phyloP scores from a whole-genome alignment of 108 stramenopile species.

The Conticribra guillardii region DNA sequence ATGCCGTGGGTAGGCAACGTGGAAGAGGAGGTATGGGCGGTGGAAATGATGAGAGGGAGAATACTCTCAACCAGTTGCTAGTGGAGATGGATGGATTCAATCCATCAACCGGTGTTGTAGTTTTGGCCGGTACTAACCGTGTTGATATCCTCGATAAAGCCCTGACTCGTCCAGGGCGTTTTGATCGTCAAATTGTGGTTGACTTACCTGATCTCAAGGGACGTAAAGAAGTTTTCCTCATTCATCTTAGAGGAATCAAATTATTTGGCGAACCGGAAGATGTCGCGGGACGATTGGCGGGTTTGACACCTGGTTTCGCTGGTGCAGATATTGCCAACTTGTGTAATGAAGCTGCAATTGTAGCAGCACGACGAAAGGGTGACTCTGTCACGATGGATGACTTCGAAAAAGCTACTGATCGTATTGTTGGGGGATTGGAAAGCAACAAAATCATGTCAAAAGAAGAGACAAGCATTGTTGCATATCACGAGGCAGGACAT shows the following conservation, averaged over 20 bases:
- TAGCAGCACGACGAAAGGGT: constrained; percentile 90
- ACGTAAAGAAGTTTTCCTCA: constrained; percentile 91
- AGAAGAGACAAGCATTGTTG: constrained; percentile 91
- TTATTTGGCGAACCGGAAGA: constrained; percentile 72
- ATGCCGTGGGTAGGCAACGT: constrained; percentile 96
- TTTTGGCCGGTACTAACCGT: constrained; percentile 96
- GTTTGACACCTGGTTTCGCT: constrained; percentile 92
- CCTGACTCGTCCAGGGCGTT: constrained; percentile 90
- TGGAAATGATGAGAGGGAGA: constrained; percentile 96
- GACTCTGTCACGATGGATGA: constrained; percentile 85
- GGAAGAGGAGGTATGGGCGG: constrained; percentile 90
- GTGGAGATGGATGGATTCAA: constrained; percentile 99
- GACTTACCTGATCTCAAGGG: constrained; percentile 94
- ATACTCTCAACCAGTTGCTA: constrained; percentile 97
- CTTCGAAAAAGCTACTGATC: constrained; percentile 94
- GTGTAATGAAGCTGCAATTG: constrained; percentile 98
- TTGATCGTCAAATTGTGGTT: constrained; percentile 95
- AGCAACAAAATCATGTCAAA: constrained; percentile 91
- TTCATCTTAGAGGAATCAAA: constrained; percentile 88
- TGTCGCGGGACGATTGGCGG: constrained; percentile 86
- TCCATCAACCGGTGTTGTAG: constrained; percentile 88
- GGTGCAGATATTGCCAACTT: constrained; percentile 98
- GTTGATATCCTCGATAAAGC: constrained; percentile 93
- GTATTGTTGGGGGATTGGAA: constrained; percentile 97
- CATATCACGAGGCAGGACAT: constrained; percentile 98